phyloP scores from a whole-genome alignment of 73 alveolate species.

The Paramecium tetraurelia region DNA sequence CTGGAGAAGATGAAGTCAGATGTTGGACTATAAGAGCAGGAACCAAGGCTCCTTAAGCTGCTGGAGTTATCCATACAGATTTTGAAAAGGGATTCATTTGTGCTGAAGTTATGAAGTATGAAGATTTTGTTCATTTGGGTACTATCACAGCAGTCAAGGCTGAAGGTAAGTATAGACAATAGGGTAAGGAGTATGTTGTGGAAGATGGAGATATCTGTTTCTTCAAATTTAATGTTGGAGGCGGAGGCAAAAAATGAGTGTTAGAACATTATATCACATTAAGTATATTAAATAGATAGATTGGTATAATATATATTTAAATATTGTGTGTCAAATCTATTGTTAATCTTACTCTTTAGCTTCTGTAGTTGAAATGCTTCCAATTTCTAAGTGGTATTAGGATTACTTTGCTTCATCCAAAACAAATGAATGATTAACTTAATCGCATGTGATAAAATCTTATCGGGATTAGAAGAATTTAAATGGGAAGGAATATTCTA shows the following conservation, averaged over 20 bases:
- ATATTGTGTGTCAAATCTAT: not conserved
- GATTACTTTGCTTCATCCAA: not conserved
- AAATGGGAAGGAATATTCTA: slow-evolving; percentile 12
- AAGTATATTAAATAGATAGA: not conserved
- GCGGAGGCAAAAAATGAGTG: slow-evolving; percentile 57
- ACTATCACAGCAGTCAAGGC: slow-evolving; percentile 93
- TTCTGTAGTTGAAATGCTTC: not conserved
- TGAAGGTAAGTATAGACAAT: slow-evolving; percentile 87
- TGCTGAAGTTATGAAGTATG: slow-evolving; percentile 99
- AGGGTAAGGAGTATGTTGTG: slow-evolving; percentile 94
- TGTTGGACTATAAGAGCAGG: slow-evolving; percentile 98
- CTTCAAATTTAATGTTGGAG: slow-evolving; percentile 64
- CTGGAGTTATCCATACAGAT: slow-evolving; percentile 99
- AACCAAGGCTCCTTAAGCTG: slow-evolving; percentile 98
- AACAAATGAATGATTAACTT: not conserved
- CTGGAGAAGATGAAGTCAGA: slow-evolving; percentile 99
- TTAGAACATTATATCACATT: not conserved
- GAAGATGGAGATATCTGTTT: slow-evolving; percentile 93
- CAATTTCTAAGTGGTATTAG: not conserved
- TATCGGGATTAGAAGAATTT: not conserved
- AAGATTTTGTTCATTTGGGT: slow-evolving; percentile 89
- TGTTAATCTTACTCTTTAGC: not conserved
- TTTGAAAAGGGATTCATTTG: slow-evolving; percentile 99
- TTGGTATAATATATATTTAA: not conserved
- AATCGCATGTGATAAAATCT: slow-evolving; percentile 44